Evolutionary conservation across 2,329 filamentous ascomycete genomes (phyloP).

Genomic region (Microdochium bolleyi): DNA sequence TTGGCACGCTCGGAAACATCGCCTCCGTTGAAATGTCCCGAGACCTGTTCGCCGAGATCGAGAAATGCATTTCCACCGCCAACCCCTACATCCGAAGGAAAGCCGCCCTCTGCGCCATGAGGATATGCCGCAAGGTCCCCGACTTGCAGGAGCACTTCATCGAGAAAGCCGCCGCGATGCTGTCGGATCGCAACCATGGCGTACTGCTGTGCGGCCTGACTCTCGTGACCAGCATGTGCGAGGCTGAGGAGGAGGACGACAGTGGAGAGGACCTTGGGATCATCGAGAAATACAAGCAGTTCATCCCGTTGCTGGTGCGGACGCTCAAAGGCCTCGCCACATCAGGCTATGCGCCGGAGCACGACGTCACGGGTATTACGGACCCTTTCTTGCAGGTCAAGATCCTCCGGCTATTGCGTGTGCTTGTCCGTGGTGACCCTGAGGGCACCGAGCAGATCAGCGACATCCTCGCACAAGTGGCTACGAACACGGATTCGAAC

Average conservation of each 20-base stretch:
- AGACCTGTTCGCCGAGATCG: constrained; percentile 94
- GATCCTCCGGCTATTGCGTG: constrained; percentile 77
- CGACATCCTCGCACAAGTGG: constrained; percentile 94
- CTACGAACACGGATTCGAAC: constrained; percentile 93
- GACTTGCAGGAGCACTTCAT: constrained; percentile 96
- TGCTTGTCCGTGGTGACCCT: constrained; percentile 78
- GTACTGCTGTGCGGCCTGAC: constrained; percentile 90
- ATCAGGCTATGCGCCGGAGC: constrained; percentile 93
- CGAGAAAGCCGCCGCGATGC: constrained; percentile 81
- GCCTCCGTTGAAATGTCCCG: constrained; percentile 97
- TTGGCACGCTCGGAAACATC: constrained; percentile 96
- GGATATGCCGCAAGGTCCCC: constrained; percentile 95
- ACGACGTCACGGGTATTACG: constrained; percentile 96
- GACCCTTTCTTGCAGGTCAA: constrained; percentile 98
- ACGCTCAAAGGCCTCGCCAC: constrained; percentile 88
- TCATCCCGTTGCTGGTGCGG: constrained; percentile 79
- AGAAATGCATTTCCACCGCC: constrained; percentile 80
- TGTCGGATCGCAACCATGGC: constrained; percentile 92
- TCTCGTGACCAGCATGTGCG: constrained; percentile 83
- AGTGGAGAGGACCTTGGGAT: constrained; percentile 75
- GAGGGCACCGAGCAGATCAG: constrained; percentile 96
- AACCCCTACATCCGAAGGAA: constrained; percentile 99
- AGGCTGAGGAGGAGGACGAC: constrained; percentile 79
- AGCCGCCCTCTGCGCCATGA: constrained; percentile 97
- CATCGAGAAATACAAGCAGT: constrained; percentile 81